Evolutionary conservation across 306 rosid species (phyloP).

Genomic region (Cicer cuneatum): DNA sequence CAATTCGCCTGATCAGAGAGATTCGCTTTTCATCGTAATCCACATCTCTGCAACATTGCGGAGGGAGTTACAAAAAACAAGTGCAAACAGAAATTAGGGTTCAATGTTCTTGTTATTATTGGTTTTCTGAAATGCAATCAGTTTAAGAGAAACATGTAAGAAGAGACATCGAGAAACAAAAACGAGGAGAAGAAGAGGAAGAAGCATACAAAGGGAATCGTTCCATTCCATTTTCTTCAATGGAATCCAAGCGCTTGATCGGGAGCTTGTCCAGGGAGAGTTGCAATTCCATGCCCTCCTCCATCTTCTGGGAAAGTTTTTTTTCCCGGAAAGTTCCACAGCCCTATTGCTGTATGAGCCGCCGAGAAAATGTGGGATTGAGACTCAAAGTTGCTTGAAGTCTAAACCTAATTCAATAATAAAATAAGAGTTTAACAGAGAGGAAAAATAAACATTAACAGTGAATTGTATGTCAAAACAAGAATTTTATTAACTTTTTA

Average conservation of each 20-base stretch:
- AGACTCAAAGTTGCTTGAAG: not conserved
- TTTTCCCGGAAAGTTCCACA: conserved; percentile 40
- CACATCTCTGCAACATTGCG: conserved; percentile 60
- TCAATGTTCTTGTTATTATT: not conserved
- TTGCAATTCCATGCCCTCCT: conserved; percentile 55
- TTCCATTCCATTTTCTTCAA: conserved; percentile 84
- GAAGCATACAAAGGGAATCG: conserved; percentile 73
- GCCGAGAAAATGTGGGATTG: not conserved
- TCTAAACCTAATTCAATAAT: conserved; percentile 1
- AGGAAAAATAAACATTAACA: not conserved
- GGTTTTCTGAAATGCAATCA: not conserved
- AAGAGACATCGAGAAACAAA: not conserved
- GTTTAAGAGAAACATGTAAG: too few relatives aligned
- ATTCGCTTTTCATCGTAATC: conserved; percentile 84
- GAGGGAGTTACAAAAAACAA: not conserved
- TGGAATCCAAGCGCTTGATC: conserved; percentile 80
- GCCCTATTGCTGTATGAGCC: not conserved
- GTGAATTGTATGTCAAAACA: not conserved
- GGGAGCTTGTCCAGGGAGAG: conserved; percentile 92
- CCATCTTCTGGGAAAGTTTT: conserved; percentile 52
- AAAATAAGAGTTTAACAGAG: not conserved
- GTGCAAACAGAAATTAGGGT: not conserved
- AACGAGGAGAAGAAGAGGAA: conserved; percentile 12
- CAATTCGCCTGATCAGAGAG: conserved; percentile 74
- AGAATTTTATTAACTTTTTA: not conserved